Base-by-base conservation (phyloP, 2,329 filamentous ascomycete species). In the Colletotrichum eleusines region DNA sequence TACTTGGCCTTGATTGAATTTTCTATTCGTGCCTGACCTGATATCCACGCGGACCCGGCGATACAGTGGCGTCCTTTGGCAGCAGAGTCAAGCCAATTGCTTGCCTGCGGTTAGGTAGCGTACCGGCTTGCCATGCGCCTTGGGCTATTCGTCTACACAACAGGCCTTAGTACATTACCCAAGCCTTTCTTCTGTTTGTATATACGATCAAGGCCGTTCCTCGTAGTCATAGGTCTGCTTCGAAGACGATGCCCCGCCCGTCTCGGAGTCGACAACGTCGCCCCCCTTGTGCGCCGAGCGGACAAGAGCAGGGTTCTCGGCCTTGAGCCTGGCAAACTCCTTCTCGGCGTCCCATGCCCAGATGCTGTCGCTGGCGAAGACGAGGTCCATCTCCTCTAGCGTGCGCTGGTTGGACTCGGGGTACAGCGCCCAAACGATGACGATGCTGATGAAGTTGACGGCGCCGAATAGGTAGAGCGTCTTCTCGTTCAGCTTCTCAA, bases 361-460 rank as follows among this genome's bases (percentile, higher is more conserved):
- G 5, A 88, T 88, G 0, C 85, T 90, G 23, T 90, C 84, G 0
- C 89, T 86, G 0, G 91, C 90, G 74, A 94, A 94, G 0, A 94
- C 80, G 0, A 94, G 80, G 72, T 94, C 89, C 83, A 94, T 94
- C 76, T 94, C 91, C 76, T 94, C 92, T 0, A 94, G 82, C 0
- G 91, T 94, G 0, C 92, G 86, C 77, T 92, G 90, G 76, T 91
- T 93, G 3, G 89, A 92, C 77, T 94, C 92, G 0, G 92, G 92
- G 68, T 93, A 94, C 0, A 94, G 76, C 0, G 90, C 90, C 89
- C 90, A 94, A 0, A 93, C 89, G 80, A 93, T 88, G 0, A 90
- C 87, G 5, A 94, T 90, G 1, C 87, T 86, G 38, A 92, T 78
- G 11, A 89, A 80, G 76, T 93, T 94, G 76, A 86, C 88, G 5